These are phyloP conservation scores for Penicillium digitatum DNA, from an alignment of 2,329 filamentous ascomycete genomes.

Conservation along the genomic window DNA sequence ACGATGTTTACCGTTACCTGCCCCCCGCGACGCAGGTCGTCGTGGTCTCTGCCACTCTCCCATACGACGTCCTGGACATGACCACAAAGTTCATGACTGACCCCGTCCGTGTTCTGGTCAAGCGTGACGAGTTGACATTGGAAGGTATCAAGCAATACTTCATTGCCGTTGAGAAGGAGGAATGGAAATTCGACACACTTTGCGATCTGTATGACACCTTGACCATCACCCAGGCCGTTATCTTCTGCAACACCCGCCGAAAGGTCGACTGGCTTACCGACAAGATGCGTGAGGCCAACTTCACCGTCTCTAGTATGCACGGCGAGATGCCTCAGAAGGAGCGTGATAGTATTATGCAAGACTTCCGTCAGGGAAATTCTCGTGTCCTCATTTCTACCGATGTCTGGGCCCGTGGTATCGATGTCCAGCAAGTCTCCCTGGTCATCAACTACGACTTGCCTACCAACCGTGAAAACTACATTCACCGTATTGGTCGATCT, in stretches of 20 bases:
- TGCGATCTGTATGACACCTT: slow-evolving; percentile 99
- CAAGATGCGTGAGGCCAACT: slow-evolving; percentile 97
- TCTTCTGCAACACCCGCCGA: slow-evolving; percentile 99
- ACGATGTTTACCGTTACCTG: slow-evolving; percentile 99
- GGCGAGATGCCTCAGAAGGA: slow-evolving; percentile 98
- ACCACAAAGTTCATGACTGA: slow-evolving; percentile 99
- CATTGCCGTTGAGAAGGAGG: slow-evolving; percentile 99
- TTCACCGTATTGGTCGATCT: slow-evolving; percentile 98
- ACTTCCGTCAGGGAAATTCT: slow-evolving; percentile 98
- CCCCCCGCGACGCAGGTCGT: slow-evolving; percentile 98
- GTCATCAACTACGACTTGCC: slow-evolving; percentile 99
- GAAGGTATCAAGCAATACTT: slow-evolving; percentile 99
- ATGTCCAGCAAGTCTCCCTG: slow-evolving; percentile 98
- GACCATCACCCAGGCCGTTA: slow-evolving; percentile 98
- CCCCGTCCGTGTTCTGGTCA: slow-evolving; percentile 96
- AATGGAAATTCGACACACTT: slow-evolving; percentile 99
- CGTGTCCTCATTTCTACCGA: slow-evolving; percentile 98
- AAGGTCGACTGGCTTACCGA: slow-evolving; percentile 99
- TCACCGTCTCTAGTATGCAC: slow-evolving; percentile 99
- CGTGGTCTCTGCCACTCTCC: slow-evolving; percentile 96
- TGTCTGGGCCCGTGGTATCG: slow-evolving; percentile 97
- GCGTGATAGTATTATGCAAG: slow-evolving; percentile 99
- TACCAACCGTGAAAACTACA: slow-evolving; percentile 99
- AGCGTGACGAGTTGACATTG: slow-evolving; percentile 98
- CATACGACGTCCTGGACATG: slow-evolving; percentile 97